Base-by-base conservation (phyloP, 2,329 filamentous ascomycete species). In the Penicillium sp. region DNA sequence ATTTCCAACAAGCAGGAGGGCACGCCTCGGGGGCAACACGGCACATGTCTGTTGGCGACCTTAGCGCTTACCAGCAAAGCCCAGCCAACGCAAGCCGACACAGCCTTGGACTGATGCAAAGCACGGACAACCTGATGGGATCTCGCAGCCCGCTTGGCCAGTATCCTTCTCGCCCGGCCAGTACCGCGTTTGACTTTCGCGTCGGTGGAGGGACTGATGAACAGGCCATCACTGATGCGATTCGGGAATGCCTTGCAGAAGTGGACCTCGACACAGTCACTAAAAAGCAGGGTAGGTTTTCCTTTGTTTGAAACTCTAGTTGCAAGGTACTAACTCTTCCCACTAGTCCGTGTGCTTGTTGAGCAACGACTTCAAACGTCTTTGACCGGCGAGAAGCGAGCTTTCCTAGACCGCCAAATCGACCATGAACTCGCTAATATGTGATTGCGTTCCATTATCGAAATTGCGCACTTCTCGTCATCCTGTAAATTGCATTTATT, bases 261-360 rank as follows among this genome's bases (percentile, higher is more conserved):
- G 88, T 95, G 0, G 90, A 98, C 63, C 73, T 98, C 28, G 92
- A 98, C 62, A 90, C 77, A n/a, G 86, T 96, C 32, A 98, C 92
- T 5, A 98, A 96, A 80, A 98, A 98, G 71, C 90, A 96, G 69
- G 69, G 79, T 61, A 70, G 70, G 63, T 60, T 26, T 6, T 12
- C 9, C 22, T 11, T 14, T 8, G 12, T 6, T 26, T 14, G 23
- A 7, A 3, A n/a, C 25, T 36, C 10, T 14, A 30, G 9, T 16
- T 25, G 23, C 22, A 7, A 28, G 5, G 26, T 28, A 5, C 35
- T 43, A 45, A 39, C 50, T 33, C 27, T 20, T 4, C 3, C 12
- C 12, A 10, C 16, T 25, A 70, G 83, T 92, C 39, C 77, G 85
- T 34, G 89, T 85, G 3, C 75, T 96, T 30, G 88, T 95, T 9